These are phyloP conservation scores for Vishniacozyma victoriae DNA, from an alignment of 768 basidiomycete species.

Conservation along the genomic window DNA sequence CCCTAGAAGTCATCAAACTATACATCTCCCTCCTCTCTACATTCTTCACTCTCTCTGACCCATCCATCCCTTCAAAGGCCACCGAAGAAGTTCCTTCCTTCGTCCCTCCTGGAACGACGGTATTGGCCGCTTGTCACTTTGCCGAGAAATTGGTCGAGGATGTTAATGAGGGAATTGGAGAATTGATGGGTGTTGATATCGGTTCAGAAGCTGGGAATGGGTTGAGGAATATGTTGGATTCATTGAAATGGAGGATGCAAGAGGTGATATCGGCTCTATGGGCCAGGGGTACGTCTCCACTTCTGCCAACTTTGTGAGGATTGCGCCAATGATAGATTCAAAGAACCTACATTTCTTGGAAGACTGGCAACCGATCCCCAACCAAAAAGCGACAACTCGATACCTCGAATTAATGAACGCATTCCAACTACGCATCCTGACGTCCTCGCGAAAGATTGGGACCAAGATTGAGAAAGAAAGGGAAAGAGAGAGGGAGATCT, in stretches of 20 bases:
- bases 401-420: slow-evolving; percentile 71
- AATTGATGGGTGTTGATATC: slow-evolving; percentile 73
- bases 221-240: slow-evolving; percentile 70
- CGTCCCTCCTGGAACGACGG: slow-evolving; percentile 59
- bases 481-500: slow-evolving; percentile 24
- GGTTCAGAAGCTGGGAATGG: slow-evolving; percentile 58
- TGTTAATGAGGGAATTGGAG: slow-evolving; percentile 76
- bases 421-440: slow-evolving; percentile 55
- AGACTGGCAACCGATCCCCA: slow-evolving; percentile 59
- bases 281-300: slow-evolving; percentile 62
- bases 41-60: slow-evolving; percentile 76
- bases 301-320: not conserved
- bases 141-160: slow-evolving; percentile 74
- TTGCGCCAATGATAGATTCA: slow-evolving; percentile 60
- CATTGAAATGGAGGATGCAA: slow-evolving; percentile 77
- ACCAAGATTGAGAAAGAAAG: slow-evolving; percentile 8
- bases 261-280: slow-evolving; percentile 72
- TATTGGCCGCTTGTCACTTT: slow-evolving; percentile 74
- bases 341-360: slow-evolving; percentile 76
- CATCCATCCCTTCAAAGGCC: slow-evolving; percentile 53
- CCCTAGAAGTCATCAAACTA: slow-evolving; percentile 73
- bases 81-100: slow-evolving; percentile 58
- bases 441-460: slow-evolving; percentile 22
- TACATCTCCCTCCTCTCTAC: slow-evolving; percentile 79
- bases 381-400: slow-evolving; percentile 56